Base-by-base conservation (phyloP, 139 green algal species). In the Volvox reticuliferus region DNA sequence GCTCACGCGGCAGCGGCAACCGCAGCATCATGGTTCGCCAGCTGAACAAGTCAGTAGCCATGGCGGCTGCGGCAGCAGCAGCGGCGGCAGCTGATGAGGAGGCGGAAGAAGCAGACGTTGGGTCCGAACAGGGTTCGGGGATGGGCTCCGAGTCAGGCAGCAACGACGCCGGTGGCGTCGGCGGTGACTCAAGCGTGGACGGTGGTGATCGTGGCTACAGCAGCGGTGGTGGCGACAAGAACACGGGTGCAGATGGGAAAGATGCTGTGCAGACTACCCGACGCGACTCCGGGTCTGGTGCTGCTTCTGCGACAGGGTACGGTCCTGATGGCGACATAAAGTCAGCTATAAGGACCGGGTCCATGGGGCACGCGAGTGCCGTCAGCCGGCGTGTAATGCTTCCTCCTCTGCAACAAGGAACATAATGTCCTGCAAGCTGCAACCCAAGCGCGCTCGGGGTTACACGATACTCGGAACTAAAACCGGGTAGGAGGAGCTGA, bases 1-100 rank as follows among this genome's bases (percentile, higher is more conserved):
- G 37, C 78, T 33, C 14, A 24, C 19, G 30, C 30, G 14, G 9
- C 37, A 67, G 36, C 78, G 78, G 78, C 17, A 67, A 13, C 37
- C 36, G 78, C 1, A 84, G 78, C 78, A 44, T 67, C 9, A 81
- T 81, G 30, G 30, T 19, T 1, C 32, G 33, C 12, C 75, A 81
- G 36, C 78, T 84, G 78, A 26, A 55, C 75, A 81, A 81, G 30
- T n/a, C 79, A 37, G 79, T n/a, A n/a, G 79, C 50, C 26, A 55
- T 71, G 22, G 79, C 50, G 44, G 44, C 50, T 50, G 79, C 50
- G 79, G 79, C 79, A 30, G 79, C 79, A 26, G 78, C 37, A 21
- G 78, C 71, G 2, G 71, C 71, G 28, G 21, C 71, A 20, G 71
- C 20, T 21, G 71, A 33, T 14, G 71, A 33, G 14, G 71, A 33